phyloP scores from a whole-genome alignment of 352 stramenopile species.

The Saprolegnia parasitica region DNA sequence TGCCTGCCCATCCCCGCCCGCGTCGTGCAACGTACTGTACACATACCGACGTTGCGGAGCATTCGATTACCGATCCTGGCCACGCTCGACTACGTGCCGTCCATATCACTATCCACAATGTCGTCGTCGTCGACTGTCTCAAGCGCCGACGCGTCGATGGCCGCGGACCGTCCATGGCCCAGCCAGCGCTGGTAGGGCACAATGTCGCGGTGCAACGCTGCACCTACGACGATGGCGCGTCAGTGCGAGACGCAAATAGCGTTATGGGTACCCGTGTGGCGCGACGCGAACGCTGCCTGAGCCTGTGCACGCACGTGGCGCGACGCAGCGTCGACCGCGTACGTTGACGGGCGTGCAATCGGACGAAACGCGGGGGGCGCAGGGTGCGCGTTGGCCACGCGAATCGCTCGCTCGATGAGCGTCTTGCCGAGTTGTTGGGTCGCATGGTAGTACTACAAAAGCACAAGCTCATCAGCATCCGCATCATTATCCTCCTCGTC shows the following conservation, averaged over 20 bases:
- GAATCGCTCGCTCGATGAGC: conserved; percentile 58
- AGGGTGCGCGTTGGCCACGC: conserved; percentile 64
- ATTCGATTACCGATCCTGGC: background rate
- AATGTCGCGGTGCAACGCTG: conserved; percentile 11
- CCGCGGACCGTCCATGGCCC: background rate
- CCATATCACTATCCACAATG: conserved; percentile 15
- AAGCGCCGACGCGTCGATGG: conserved; percentile 3
- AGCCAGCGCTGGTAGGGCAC: conserved; percentile 6
- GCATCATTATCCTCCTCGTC: background rate
- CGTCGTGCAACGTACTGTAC: background rate
- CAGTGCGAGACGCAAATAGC: background rate
- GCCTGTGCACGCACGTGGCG: background rate
- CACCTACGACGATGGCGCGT: background rate
- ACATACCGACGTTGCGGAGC: background rate
- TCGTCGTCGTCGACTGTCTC: conserved; percentile 18
- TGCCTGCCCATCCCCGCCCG: background rate
- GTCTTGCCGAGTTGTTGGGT: conserved; percentile 47
- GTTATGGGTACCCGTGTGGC: background rate
- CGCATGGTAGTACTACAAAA: conserved; percentile 50
- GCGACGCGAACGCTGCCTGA: background rate
- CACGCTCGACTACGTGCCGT: background rate
- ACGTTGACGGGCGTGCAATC: conserved; percentile 37
- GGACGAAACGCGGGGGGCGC: conserved; percentile 64
- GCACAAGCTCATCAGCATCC: background rate
- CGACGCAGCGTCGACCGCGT: background rate